phyloP scores from a whole-genome alignment of 208 protist genomes.

The Novymonas esmeraldas region DNA sequence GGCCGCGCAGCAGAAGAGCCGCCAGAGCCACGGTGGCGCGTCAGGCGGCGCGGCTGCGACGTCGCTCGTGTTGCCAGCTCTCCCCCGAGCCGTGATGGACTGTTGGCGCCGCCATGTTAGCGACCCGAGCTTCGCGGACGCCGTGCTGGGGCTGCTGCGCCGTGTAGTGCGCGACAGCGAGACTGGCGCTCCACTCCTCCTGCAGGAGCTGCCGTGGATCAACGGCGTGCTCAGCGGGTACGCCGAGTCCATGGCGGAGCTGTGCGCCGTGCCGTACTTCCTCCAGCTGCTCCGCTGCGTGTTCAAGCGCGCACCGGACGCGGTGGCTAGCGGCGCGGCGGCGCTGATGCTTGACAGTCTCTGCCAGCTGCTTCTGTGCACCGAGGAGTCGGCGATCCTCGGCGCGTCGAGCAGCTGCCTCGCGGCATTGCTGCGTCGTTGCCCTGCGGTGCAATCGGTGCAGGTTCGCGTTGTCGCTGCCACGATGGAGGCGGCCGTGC shows the following conservation, averaged over 20 bases:
- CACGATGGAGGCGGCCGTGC: conserved; percentile 18
- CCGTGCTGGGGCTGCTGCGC: conserved; percentile 38
- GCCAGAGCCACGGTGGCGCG: background rate
- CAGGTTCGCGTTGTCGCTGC: conserved; percentile 21
- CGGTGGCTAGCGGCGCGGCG: conserved; percentile 28
- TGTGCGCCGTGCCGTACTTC: conserved; percentile 31
- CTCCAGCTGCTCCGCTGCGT: conserved; percentile 25
- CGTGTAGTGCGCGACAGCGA: conserved; percentile 22
- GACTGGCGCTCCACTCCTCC: conserved; percentile 14
- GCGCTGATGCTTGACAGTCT: conserved; percentile 35
- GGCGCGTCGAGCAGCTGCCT: conserved; percentile 50
- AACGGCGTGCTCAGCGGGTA: conserved; percentile 27
- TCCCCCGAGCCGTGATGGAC: conserved; percentile 36
- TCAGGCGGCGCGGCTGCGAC: background rate
- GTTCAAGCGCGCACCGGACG: conserved; percentile 24
- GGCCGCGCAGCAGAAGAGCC: background rate
- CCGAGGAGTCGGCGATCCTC: conserved; percentile 61
- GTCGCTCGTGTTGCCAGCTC: conserved; percentile 6
- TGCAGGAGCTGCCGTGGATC: conserved; percentile 34
- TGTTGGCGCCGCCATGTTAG: conserved; percentile 63
- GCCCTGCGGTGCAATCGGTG: conserved; percentile 38
- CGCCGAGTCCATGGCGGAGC: conserved; percentile 31
- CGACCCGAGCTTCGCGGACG: conserved; percentile 71
- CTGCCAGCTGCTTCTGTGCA: conserved; percentile 51
- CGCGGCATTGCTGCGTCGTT: conserved; percentile 47